phyloP scores from a whole-genome alignment of 2,329 filamentous ascomycete genomes.

The Ascomycota sp. region DNA sequence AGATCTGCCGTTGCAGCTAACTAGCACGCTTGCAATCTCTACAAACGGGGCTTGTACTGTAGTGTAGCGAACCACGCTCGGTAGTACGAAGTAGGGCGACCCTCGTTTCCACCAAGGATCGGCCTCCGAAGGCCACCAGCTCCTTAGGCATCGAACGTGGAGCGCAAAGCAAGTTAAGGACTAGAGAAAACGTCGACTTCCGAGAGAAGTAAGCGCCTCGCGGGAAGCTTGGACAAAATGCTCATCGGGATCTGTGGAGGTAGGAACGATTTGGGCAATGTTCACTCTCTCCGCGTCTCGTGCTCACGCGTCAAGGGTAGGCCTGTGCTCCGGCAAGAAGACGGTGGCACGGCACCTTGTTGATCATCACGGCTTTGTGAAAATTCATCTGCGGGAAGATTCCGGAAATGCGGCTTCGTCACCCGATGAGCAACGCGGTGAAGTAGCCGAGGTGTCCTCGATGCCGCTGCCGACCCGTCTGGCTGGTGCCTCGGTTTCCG shows the following conservation, averaged over 20 bases:
- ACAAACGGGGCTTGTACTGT: too few species aligned
- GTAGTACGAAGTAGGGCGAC: too few species aligned
- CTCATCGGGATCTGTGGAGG: slow-evolving; percentile 57
- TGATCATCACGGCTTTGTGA: slow-evolving; percentile 60
- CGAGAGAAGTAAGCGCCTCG: too few species aligned
- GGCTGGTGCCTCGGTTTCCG: slow-evolving; percentile 6
- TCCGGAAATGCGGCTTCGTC: slow-evolving; percentile 2
- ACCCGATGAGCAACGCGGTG: slow-evolving; percentile 8
- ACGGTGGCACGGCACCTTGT: slow-evolving; percentile 75
- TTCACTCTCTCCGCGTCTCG: background rate
- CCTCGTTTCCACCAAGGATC: too few species aligned
- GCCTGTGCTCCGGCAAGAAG: slow-evolving; percentile 81
- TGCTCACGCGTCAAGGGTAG: slow-evolving; percentile 20
- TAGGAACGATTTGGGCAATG: slow-evolving; percentile 13
- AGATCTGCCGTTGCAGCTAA: too few species aligned
- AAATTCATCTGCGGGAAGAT: slow-evolving; percentile 32
- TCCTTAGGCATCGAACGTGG: too few species aligned
- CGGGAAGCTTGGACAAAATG: slow-evolving; percentile 23
- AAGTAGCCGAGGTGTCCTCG: background rate
- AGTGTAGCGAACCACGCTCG: too few species aligned
- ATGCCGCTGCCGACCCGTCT: slow-evolving; percentile 5
- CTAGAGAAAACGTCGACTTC: too few species aligned
- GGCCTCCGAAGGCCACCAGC: too few species aligned
- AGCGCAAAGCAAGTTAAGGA: too few species aligned
- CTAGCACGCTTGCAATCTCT: too few species aligned